A percentile compares a stretch with the other conserved stretches of the same genome.
phyloP scores from a whole-genome alignment of 1,284 basidiomycete genomes.

The Apiotrichum veenhuisii region DNA sequence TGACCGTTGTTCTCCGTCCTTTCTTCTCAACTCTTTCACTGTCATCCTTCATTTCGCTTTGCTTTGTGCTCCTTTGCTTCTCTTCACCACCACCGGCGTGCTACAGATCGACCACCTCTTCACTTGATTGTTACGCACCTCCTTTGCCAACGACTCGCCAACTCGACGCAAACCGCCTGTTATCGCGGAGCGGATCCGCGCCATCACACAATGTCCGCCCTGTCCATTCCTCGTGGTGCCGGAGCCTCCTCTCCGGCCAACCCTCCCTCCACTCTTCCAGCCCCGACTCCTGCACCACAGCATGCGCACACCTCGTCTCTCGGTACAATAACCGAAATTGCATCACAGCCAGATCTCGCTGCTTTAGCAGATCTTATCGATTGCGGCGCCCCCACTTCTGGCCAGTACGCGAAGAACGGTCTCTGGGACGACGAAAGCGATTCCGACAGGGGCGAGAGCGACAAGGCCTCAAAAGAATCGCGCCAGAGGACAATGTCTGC shows the following conservation, averaged over 20 bases:
- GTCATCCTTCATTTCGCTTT: too few species aligned
- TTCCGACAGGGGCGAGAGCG: background rate
- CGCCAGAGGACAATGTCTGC: background rate
- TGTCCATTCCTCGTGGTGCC: background rate
- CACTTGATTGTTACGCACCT: too few species aligned
- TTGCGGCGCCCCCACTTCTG: conserved; percentile 33
- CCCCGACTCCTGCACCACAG: background rate
- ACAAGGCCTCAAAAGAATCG: background rate
- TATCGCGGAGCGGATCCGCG: too few species aligned
- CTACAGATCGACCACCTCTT: too few species aligned
- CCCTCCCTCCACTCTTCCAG: background rate
- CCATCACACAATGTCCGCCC: too few species aligned
- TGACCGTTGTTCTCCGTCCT: too few species aligned
- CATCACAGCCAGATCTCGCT: background rate
- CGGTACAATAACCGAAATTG: background rate
- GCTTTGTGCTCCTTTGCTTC: too few species aligned
- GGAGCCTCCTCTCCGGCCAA: background rate
- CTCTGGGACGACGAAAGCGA: conserved; percentile 38
- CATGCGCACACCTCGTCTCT: background rate
- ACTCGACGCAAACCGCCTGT: too few species aligned
- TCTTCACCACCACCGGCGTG: too few species aligned
- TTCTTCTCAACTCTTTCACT: too few species aligned
- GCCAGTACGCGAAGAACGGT: conserved; percentile 41
- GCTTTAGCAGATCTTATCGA: background rate
- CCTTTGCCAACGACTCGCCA: too few species aligned